Conservation (phyloP, 352 stramenopile genomes). For the Blastocystis sp. region DNA sequence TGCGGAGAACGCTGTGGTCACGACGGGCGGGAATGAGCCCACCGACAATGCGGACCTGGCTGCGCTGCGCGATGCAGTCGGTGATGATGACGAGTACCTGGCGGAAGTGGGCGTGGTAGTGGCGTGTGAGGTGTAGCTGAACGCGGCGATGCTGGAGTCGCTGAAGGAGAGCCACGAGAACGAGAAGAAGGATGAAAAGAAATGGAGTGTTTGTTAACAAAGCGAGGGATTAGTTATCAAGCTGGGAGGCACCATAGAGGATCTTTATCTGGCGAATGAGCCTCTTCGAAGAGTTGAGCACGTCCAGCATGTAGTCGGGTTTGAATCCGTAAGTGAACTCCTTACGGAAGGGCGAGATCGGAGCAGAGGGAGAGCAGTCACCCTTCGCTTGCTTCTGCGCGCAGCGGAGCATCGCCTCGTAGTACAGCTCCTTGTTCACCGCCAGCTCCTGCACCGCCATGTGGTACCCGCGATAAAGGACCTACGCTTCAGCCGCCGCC, state of each 20-base stretch:
- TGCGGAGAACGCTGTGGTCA: not conserved
- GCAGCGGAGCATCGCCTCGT: conserved; percentile 34
- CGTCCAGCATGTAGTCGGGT: conserved; percentile 60
- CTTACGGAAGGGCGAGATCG: conserved; percentile 39
- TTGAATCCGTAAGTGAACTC: conserved; percentile 64
- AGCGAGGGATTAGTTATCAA: conserved; percentile 45
- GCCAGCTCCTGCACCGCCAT: conserved; percentile 22
- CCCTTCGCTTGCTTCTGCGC: not conserved
- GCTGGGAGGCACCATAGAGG: conserved; percentile 36
- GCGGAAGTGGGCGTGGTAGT: not conserved
- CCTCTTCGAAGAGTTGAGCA: conserved; percentile 7
- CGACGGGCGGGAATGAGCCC: not conserved
- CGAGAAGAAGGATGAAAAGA: conserved; percentile 33
- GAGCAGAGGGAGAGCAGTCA: not conserved
- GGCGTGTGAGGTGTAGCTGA: conserved; percentile 18
- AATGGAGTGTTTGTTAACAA: conserved; percentile 53
- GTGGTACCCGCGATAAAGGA: conserved; percentile 47
- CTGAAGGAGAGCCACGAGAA: conserved; percentile 34
- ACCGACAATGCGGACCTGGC: not conserved
- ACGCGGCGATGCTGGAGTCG: conserved; percentile 38
- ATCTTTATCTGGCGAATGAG: conserved; percentile 51
- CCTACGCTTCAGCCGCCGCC: not conserved
- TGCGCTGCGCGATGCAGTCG: not conserved
- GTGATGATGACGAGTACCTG: conserved; percentile 23
- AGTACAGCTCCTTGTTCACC: conserved; percentile 28